phyloP scores from a whole-genome alignment of 2,329 filamentous ascomycete species.

The Pyrenophora graminea region DNA sequence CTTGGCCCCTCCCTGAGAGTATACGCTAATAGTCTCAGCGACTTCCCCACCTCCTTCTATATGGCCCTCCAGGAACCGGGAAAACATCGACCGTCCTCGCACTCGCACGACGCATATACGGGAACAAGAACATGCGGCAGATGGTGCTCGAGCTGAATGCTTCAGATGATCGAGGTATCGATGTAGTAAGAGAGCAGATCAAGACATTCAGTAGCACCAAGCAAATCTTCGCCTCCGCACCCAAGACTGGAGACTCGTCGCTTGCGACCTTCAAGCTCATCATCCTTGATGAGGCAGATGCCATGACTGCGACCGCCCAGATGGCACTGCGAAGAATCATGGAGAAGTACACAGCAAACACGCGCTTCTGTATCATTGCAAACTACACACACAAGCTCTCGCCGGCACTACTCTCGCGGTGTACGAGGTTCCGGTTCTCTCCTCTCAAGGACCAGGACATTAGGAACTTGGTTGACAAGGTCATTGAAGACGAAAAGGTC shows the following conservation, averaged over 20 bases:
- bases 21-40: constrained; percentile 54
- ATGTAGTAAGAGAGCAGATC: constrained; percentile 94
- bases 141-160: constrained; percentile 99
- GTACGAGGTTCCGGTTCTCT: constrained; percentile 93
- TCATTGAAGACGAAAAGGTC: constrained; percentile 84
- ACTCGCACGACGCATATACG: constrained; percentile 90
- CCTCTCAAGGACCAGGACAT: constrained; percentile 91
- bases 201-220: constrained; percentile 98
- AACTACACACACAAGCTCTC: constrained; percentile 99
- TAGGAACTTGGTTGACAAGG: constrained; percentile 79
- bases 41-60: constrained; percentile 92
- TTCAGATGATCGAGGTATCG: constrained; percentile 95
- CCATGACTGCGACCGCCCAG: constrained; percentile 98
- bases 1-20: fast-evolving
- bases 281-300: constrained; percentile 97
- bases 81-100: constrained; percentile 97
- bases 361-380: constrained; percentile 95
- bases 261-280: constrained; percentile 91
- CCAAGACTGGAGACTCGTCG: constrained; percentile 53
- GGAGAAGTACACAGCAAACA: constrained; percentile 99
- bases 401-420: constrained; percentile 87
- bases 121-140: constrained; percentile 87
- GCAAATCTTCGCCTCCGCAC: constrained; percentile 82
- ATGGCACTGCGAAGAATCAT: constrained; percentile 97
- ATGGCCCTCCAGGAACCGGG: constrained; percentile 93